phyloP scores from a whole-genome alignment of 495 filamentous ascomycete genomes.

The Apodospora peruviana region DNA sequence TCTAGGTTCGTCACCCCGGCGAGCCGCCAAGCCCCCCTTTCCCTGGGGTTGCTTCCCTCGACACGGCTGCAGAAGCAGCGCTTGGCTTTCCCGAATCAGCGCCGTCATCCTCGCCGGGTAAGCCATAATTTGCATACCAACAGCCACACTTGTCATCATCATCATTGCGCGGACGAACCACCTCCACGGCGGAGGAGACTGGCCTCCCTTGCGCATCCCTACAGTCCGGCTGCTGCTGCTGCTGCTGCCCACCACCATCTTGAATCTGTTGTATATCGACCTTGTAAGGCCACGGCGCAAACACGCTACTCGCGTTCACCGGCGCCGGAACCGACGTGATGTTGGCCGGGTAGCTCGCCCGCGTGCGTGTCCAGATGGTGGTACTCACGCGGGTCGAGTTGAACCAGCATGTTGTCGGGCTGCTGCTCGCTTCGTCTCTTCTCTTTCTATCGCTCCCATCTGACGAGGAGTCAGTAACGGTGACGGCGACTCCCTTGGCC shows the following conservation, averaged over 20 bases:
- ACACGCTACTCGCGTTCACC: conserved; percentile 12
- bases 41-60: too few relatives aligned
- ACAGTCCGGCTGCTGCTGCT: conserved; percentile 45
- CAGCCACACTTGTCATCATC: conserved; percentile 12
- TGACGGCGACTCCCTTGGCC: conserved; percentile 38
- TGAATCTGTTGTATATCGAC: too few relatives aligned
- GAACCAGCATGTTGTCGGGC: conserved; percentile 41
- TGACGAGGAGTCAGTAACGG: conserved; percentile 14
- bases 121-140: conserved; percentile 17
- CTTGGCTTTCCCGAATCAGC: too few relatives aligned
- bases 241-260: too few relatives aligned
- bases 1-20: neutral
- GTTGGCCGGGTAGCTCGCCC: conserved; percentile 30
- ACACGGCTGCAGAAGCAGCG: too few relatives aligned
- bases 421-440: neutral
- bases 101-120: neutral
- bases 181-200: neutral
- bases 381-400: conserved; percentile 43
- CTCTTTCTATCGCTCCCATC: neutral
- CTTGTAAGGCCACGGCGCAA: conserved; percentile 41
- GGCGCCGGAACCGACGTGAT: neutral
- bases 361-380: conserved; percentile 48
- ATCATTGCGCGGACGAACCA: neutral
- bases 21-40: neutral
- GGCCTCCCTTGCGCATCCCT: conserved; percentile 1